Conservation (phyloP, 768 basidiomycete species). For the Cystofilobasidium capitatum region DNA sequence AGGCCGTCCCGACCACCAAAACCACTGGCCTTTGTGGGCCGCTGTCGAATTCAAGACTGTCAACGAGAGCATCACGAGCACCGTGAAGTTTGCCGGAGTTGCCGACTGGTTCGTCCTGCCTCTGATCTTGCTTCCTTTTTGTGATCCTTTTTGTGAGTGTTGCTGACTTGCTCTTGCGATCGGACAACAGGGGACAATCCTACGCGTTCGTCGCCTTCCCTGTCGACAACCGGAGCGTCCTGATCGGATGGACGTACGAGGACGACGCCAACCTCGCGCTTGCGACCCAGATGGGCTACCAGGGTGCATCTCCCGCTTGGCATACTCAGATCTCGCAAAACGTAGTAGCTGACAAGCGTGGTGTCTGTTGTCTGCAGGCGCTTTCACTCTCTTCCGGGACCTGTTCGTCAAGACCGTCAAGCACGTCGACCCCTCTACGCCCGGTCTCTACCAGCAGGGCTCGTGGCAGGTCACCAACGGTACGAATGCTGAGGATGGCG, state of each 20-base stretch:
- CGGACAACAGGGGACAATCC: slow-evolving; percentile 31
- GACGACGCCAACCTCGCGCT: slow-evolving; percentile 27
- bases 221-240: slow-evolving; percentile 19
- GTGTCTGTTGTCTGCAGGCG: neutral
- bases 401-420: slow-evolving; percentile 24
- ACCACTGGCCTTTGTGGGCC: slow-evolving; percentile 28
- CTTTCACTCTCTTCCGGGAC: slow-evolving; percentile 32
- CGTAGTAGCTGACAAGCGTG: neutral
- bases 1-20: slow-evolving; percentile 19
- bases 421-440: slow-evolving; percentile 17
- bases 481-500: slow-evolving; percentile 22
- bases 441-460: slow-evolving; percentile 18
- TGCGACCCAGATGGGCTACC: slow-evolving; percentile 28
- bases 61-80: neutral
- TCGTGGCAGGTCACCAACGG: slow-evolving; percentile 30
- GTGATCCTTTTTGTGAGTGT: too few species aligned
- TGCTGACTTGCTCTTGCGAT: too few species aligned
- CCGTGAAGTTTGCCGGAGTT: neutral
- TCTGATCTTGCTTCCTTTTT: too few species aligned
- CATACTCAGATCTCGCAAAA: neutral
- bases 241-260: slow-evolving; percentile 32
- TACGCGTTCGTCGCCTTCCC: slow-evolving; percentile 32
- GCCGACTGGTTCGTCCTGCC: too few species aligned
- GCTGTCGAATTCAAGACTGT: slow-evolving; percentile 14
- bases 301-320: slow-evolving; percentile 2